These are phyloP conservation scores for Triticum aestivum DNA, from an alignment of 176 grass and related monocot species.

Conservation along the genomic window DNA sequence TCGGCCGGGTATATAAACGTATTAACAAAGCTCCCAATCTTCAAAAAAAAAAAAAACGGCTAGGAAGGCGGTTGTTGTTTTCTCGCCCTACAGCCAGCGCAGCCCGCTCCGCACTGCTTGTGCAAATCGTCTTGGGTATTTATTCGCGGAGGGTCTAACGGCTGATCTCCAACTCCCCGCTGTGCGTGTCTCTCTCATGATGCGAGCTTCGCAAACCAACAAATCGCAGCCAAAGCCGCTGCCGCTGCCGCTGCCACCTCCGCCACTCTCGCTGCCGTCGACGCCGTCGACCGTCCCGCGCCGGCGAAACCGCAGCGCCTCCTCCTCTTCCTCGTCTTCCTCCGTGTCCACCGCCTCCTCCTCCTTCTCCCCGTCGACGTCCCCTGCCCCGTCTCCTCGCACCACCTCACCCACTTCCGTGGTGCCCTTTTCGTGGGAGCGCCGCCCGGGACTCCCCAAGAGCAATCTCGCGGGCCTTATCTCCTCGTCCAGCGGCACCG, in stretches of 20 bases:
- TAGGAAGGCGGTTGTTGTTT: no score
- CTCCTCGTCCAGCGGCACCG: not conserved
- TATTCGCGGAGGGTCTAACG: not conserved
- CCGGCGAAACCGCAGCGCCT: conserved; percentile 19
- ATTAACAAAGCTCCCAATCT: no score
- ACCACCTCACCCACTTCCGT: conserved; percentile 24
- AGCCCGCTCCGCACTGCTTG: not conserved
- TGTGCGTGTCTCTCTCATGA: not conserved
- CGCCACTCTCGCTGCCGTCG: conserved; percentile 38
- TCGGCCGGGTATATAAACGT: no score
- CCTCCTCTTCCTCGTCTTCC: conserved; percentile 7
- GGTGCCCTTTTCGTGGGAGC: conserved; percentile 95
- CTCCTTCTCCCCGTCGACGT: conserved; percentile 27
- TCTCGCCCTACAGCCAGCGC: no score
- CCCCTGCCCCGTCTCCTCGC: conserved; percentile 26
- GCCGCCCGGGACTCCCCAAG: conserved; percentile 75
- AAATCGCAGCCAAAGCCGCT: not conserved
- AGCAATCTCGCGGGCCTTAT: not conserved
- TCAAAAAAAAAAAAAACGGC: no score
- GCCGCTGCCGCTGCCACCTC: conserved; percentile 55
- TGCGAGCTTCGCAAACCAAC: conserved; percentile 35
- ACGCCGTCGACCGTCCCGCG: conserved; percentile 15
- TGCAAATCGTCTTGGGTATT: not conserved
- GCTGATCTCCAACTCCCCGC: not conserved
- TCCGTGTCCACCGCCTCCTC: conserved; percentile 15